phyloP scores from a whole-genome alignment of 75 land plant species.

The Pinus albicaulis region DNA sequence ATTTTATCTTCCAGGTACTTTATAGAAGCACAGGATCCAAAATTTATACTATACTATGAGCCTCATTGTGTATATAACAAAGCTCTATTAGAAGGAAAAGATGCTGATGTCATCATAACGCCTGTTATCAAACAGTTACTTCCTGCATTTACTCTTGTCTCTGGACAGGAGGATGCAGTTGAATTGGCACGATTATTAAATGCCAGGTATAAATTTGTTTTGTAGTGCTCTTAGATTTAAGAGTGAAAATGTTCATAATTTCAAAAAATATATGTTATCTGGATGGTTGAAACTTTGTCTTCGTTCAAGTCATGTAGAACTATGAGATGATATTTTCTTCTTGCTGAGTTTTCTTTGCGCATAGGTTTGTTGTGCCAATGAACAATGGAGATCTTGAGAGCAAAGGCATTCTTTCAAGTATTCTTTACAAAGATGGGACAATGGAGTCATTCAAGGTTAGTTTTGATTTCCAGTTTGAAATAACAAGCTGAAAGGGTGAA shows the following conservation, averaged over 20 bases:
- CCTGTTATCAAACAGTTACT: slow-evolving; percentile 89
- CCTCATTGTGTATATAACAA: slow-evolving; percentile 85
- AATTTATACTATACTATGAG: slow-evolving; percentile 69
- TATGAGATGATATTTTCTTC: slow-evolving; percentile 1
- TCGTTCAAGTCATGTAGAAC: not conserved
- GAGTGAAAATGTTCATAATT: not conserved
- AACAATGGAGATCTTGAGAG: slow-evolving; percentile 83
- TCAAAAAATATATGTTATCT: not conserved
- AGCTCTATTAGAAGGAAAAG: slow-evolving; percentile 28
- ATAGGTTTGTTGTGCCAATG: slow-evolving; percentile 85
- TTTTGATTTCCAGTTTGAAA: not conserved
- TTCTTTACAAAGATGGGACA: slow-evolving; percentile 67
- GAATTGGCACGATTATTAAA: slow-evolving; percentile 62
- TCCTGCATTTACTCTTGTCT: slow-evolving; percentile 78
- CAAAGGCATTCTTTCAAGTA: slow-evolving; percentile 71
- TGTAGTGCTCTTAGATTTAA: not conserved
- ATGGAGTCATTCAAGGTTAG: slow-evolving; percentile 74
- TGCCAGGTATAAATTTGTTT: slow-evolving; percentile 58
- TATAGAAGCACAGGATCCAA: slow-evolving; percentile 40
- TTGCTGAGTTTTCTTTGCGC: slow-evolving; percentile 4
- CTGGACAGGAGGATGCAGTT: slow-evolving; percentile 96
- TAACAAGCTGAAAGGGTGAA: no score
- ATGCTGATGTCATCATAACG: slow-evolving; percentile 91
- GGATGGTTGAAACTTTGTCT: not conserved
- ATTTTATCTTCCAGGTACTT: slow-evolving; percentile 60